Evolutionary conservation across 345 rosid species (phyloP).

Genomic region (Rhizophora mangle): DNA sequence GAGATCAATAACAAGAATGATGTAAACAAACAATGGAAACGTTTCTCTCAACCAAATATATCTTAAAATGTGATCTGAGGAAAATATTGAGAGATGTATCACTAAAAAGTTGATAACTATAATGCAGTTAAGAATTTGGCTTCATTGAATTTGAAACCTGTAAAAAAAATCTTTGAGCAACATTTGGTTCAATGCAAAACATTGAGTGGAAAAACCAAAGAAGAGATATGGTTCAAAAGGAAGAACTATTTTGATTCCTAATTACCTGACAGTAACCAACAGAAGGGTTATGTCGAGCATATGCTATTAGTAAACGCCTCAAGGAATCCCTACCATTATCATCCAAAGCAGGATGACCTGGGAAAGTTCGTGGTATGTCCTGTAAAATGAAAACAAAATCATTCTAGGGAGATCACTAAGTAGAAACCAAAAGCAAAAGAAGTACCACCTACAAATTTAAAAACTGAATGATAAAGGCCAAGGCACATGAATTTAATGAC

Average conservation of each 20-base stretch:
- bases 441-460: conserved; percentile 53
- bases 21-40: neutral
- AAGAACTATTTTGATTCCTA: conserved; percentile 8
- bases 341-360: conserved; percentile 94
- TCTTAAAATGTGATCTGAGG: too few species aligned
- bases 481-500: conserved; percentile 60
- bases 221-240: too few species aligned
- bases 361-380: conserved; percentile 95
- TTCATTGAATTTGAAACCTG: neutral
- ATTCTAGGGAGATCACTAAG: conserved; percentile 34
- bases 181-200: conserved; percentile 5
- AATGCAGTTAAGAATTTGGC: neutral
- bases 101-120: neutral
- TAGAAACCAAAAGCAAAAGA: conserved; percentile 35
- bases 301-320: conserved; percentile 82
- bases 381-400: conserved; percentile 37
- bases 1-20: conserved; percentile 22
- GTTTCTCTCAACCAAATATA: too few species aligned
- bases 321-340: conserved; percentile 86
- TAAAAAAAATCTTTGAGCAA: conserved; percentile 10
- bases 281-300: conserved; percentile 86
- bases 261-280: conserved; percentile 99
- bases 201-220: conserved; percentile 2
- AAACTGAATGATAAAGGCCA: conserved; percentile 51
- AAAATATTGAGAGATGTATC: too few species aligned